phyloP scores from a whole-genome alignment of 768 basidiomycete genomes.

The Leucocoprinus birnbaumii region DNA sequence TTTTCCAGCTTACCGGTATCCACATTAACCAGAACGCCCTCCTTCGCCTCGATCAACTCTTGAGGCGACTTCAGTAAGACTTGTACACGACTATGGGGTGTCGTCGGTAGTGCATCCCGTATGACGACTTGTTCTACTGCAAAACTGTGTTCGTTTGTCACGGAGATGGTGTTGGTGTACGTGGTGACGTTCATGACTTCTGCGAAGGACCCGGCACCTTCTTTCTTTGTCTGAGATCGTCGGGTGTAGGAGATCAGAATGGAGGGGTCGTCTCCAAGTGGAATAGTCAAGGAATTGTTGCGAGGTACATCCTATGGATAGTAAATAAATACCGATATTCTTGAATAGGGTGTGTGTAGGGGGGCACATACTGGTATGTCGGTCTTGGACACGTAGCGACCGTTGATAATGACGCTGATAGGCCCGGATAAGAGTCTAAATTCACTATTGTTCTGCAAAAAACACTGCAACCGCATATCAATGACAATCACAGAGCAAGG shows the following conservation, averaged over 20 bases:
- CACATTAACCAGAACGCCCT: conserved; percentile 28
- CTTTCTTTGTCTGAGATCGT: conserved; percentile 30
- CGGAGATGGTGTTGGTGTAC: conserved; percentile 40
- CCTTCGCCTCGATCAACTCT: conserved; percentile 43
- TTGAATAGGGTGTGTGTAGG: too few relatives aligned
- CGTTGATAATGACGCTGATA: conserved; percentile 55
- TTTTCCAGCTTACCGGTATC: background rate
- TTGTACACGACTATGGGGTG: conserved; percentile 23
- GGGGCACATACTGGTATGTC: too few relatives aligned
- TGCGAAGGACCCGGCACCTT: conserved; percentile 36
- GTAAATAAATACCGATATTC: too few relatives aligned
- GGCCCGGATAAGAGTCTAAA: conserved; percentile 52
- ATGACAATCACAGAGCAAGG: too few relatives aligned
- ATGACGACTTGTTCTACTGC: conserved; percentile 25
- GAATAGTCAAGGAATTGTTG: conserved; percentile 53
- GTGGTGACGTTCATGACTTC: conserved; percentile 42
- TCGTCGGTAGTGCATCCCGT: too few relatives aligned
- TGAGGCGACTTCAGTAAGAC: conserved; percentile 45
- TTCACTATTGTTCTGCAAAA: background rate
- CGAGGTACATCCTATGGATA: too few relatives aligned
- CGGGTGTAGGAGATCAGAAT: conserved; percentile 44
- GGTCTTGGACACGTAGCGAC: conserved; percentile 52
- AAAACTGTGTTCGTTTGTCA: conserved; percentile 47
- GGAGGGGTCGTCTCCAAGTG: conserved; percentile 46
- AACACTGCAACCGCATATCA: too few relatives aligned